A percentile compares a stretch with the other conserved stretches of the same genome.
Conservation (phyloP, 2,329 filamentous ascomycete genomes). For the Trichocomaceae sp. region DNA sequence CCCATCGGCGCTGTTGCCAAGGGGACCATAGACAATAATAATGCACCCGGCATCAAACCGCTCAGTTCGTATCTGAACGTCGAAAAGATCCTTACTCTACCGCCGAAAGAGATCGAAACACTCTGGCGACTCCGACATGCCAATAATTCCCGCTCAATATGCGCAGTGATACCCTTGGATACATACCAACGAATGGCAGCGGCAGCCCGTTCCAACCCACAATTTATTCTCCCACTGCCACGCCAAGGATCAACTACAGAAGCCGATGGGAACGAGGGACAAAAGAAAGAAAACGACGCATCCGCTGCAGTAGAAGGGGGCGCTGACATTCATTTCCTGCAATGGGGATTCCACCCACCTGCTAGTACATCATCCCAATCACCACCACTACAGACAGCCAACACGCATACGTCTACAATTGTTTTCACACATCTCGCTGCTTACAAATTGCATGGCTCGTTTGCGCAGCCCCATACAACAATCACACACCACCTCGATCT, state of each 20-base stretch:
- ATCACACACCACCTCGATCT: constrained; percentile 87
- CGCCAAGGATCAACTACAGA: constrained; percentile 31
- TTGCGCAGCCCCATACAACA: constrained; percentile 84
- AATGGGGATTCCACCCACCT: constrained; percentile 82
- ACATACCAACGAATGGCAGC: constrained; percentile 68
- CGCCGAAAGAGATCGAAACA: constrained; percentile 72
- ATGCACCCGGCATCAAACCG: constrained; percentile 53
- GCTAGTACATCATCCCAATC: constrained; percentile 26
- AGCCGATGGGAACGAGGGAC: background rate
- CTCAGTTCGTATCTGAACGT: constrained; percentile 69
- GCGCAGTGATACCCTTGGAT: constrained; percentile 67
- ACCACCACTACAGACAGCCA: constrained; percentile 32
- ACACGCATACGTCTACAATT: constrained; percentile 61
- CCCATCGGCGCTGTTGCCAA: constrained; percentile 29
- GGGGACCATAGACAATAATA: constrained; percentile 33
- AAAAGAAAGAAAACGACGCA: constrained; percentile 15
- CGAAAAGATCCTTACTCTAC: constrained; percentile 65
- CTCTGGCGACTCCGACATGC: constrained; percentile 89
- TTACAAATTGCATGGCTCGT: constrained; percentile 86
- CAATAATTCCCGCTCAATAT: constrained; percentile 65
- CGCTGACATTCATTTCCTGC: constrained; percentile 90
- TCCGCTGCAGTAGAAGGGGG: constrained; percentile 40
- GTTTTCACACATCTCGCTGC: constrained; percentile 92
- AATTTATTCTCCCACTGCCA: constrained; percentile 83
- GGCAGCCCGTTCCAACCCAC: constrained; percentile 67